phyloP scores from a whole-genome alignment of 225 moss, liverwort and hornwort species.

The Marchantia paleacea region DNA sequence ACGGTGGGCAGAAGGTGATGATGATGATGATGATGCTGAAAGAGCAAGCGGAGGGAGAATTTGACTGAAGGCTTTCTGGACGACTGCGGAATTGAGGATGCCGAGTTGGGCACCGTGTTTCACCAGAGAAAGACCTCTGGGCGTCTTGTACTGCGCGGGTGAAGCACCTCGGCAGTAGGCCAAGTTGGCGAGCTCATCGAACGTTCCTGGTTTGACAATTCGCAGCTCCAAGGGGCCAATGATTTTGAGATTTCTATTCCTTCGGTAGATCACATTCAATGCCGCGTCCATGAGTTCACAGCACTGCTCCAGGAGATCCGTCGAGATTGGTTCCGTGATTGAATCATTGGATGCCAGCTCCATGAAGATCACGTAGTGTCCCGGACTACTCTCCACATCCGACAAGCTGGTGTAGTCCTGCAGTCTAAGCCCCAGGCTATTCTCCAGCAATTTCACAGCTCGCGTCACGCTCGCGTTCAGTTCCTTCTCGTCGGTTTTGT shows the following conservation, averaged over 20 bases:
- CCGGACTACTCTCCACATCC: constrained; percentile 51
- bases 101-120: constrained; percentile 15
- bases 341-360: constrained; percentile 39
- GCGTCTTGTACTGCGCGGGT: constrained; percentile 39
- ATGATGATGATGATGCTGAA: no score
- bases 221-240: constrained; percentile 41
- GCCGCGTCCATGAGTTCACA: constrained; percentile 27
- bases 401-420: constrained; percentile 60
- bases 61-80: constrained; percentile 2
- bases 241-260: constrained; percentile 7
- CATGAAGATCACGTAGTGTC: constrained; percentile 69
- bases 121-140: constrained; percentile 8
- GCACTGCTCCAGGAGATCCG: constrained; percentile 27
- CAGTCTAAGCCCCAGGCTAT: constrained; percentile 53
- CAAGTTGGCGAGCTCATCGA: constrained; percentile 23
- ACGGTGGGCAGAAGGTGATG: no score
- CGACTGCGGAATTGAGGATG: constrained; percentile 22
- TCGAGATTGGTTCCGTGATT: neutral
- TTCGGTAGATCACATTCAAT: constrained; percentile 26
- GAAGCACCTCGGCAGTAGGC: constrained; percentile 23
- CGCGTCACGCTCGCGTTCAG: constrained; percentile 54
- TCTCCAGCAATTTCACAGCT: constrained; percentile 36
- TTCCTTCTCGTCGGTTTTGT: constrained; percentile 78
- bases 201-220: constrained; percentile 32
- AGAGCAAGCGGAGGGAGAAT: constrained; percentile 11